Conservation (phyloP, 768 basidiomycete species). For the Tylopilus sp. region DNA sequence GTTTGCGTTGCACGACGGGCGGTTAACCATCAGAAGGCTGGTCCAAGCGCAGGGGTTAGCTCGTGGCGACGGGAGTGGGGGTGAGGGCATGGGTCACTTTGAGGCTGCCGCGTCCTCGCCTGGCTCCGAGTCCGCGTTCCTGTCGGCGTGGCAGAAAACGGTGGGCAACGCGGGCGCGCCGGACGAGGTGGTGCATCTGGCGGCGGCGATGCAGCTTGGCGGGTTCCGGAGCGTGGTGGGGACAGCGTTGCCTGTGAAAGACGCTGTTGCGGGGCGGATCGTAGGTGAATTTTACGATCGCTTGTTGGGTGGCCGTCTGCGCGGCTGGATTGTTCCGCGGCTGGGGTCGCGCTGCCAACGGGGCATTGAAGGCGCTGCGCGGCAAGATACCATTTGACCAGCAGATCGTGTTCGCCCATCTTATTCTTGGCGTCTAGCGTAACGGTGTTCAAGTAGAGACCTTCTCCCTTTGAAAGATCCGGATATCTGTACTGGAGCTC, state of each 20-base stretch:
- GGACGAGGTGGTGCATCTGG: constrained; percentile 18
- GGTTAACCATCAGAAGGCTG: constrained; percentile 4
- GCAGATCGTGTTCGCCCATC: constrained; percentile 1
- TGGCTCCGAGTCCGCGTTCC: constrained; percentile 8
- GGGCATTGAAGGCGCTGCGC: background rate
- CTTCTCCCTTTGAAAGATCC: no score
- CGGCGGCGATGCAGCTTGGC: background rate
- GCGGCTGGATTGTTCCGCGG: background rate
- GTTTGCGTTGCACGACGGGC: constrained; percentile 9
- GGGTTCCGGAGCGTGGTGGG: constrained; percentile 25
- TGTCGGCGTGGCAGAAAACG: constrained; percentile 28
- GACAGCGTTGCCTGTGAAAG: constrained; percentile 19
- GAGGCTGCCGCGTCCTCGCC: no score
- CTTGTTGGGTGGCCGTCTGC: background rate
- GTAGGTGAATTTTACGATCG: constrained; percentile 7
- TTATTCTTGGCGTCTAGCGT: background rate
- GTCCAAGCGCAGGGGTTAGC: no score
- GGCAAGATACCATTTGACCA: constrained; percentile 6
- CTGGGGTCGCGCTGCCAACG: constrained; percentile 2
- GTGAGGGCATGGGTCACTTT: no score
- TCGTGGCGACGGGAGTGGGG: no score
- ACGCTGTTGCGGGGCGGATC: constrained; percentile 1
- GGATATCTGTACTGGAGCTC: no score
- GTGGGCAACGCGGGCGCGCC: constrained; percentile 14
- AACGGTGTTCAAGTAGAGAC: no score